A percentile compares a stretch with the other conserved stretches of the same genome.
Evolutionary conservation across 139 green algal species (phyloP).

Genomic region (Eudorina sp.): DNA sequence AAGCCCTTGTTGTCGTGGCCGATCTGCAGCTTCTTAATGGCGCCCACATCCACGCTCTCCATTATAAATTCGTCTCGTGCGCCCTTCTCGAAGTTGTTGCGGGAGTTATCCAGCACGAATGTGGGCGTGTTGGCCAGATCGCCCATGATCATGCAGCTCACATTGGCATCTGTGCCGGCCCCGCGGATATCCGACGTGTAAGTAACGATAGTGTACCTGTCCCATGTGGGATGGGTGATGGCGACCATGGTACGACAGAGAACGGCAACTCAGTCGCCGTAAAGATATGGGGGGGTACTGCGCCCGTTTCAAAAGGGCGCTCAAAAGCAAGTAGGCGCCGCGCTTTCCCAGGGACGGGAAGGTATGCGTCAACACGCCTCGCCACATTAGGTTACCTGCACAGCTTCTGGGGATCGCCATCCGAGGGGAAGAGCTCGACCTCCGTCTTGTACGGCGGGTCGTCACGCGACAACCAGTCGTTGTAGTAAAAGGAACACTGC

Average conservation of each 20-base stretch:
- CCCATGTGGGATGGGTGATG: no score
- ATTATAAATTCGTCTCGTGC: conserved; percentile 64
- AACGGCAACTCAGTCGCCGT: no score
- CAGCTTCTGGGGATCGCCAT: background rate
- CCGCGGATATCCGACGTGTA: conserved; percentile 71
- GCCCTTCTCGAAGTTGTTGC: conserved; percentile 61
- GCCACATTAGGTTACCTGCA: conserved; percentile 19
- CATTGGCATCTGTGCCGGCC: conserved; percentile 70
- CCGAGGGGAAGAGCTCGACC: conserved; percentile 51
- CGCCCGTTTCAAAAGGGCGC: no score
- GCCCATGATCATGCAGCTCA: conserved; percentile 65
- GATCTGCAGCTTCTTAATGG: conserved; percentile 64
- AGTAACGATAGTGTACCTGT: conserved; percentile 64
- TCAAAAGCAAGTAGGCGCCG: no score
- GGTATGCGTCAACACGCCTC: no score
- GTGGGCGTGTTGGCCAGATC: conserved; percentile 63
- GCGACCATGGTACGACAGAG: no score
- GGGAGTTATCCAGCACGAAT: conserved; percentile 46
- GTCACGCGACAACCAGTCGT: conserved; percentile 65
- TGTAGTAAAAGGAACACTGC: conserved; percentile 59
- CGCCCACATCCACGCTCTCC: conserved; percentile 60
- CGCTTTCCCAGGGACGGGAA: no score
- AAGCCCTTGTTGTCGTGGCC: conserved; percentile 63
- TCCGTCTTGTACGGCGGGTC: conserved; percentile 70
- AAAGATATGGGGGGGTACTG: no score